Conservation (phyloP, 2,329 filamentous ascomycete species). For the Drechslerella dactyloides region DNA sequence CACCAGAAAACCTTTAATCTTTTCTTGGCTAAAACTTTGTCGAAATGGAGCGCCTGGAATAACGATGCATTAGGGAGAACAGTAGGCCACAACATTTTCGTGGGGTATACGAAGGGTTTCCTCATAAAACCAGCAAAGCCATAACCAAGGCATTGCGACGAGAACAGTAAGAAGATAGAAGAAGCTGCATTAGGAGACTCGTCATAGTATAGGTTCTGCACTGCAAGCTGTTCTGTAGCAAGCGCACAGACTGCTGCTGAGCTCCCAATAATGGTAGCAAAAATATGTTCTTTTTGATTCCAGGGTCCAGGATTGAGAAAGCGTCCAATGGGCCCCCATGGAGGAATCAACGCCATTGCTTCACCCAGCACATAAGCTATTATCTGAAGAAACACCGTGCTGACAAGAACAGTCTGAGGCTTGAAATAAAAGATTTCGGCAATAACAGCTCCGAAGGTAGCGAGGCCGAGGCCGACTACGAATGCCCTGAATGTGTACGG, state of each 20-base stretch:
- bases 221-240: constrained; percentile 60
- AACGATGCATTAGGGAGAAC: constrained; percentile 58
- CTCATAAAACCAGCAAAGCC: constrained; percentile 63
- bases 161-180: constrained; percentile 61
- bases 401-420: constrained; percentile 59
- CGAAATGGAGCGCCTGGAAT: constrained; percentile 59
- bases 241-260: constrained; percentile 57
- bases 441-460: constrained; percentile 58
- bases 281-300: constrained; percentile 58
- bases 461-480: constrained; percentile 58
- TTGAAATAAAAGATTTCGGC: constrained; percentile 62
- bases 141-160: constrained; percentile 63
- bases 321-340: constrained; percentile 56
- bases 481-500: constrained; percentile 59
- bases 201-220: constrained; percentile 62
- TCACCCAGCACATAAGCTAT: constrained; percentile 60
- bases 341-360: constrained; percentile 58
- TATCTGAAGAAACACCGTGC: constrained; percentile 61
- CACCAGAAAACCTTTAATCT: constrained; percentile 59
- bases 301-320: constrained; percentile 59
- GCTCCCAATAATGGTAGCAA: constrained; percentile 60
- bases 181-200: constrained; percentile 58
- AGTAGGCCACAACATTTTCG: constrained; percentile 62
- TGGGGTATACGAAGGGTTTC: constrained; percentile 61
- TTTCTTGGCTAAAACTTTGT: constrained; percentile 58